phyloP scores from a whole-genome alignment of 257 asterid species.

The Capsicum chinense region DNA sequence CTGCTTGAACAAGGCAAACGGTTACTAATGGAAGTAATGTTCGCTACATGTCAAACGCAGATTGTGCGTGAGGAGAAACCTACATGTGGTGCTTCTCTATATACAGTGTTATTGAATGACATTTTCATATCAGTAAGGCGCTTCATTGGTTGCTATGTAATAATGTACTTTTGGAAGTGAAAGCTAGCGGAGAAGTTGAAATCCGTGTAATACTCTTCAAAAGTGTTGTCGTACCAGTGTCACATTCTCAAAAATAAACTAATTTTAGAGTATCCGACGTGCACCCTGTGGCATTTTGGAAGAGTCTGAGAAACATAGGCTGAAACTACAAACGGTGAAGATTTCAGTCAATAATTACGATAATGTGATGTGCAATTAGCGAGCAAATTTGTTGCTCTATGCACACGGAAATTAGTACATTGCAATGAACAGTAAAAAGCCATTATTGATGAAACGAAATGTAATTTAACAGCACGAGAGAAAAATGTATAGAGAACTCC shows the following conservation, averaged over 20 bases:
- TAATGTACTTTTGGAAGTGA: not conserved
- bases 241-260: not conserved
- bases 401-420: too few relatives aligned
- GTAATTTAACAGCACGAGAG: too few relatives aligned
- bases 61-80: not conserved
- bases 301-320: not conserved
- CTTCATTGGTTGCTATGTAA: not conserved
- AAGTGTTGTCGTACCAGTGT: not conserved
- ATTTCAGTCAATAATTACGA: too few relatives aligned
- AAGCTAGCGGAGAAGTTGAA: not conserved
- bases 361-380: too few relatives aligned
- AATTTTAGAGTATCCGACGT: too few relatives aligned
- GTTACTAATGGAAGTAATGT: not conserved
- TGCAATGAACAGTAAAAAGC: too few relatives aligned
- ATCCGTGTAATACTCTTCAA: not conserved
- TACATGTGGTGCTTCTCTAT: not conserved
- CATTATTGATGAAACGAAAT: too few relatives aligned
- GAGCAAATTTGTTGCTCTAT: too few relatives aligned
- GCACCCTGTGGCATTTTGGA: not conserved
- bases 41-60: not conserved
- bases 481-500: too few relatives aligned
- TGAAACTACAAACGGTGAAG: too few relatives aligned
- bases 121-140: not conserved
- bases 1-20: too few relatives aligned
- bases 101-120: not conserved